A percentile compares a stretch with the other conserved stretches of the same genome.
phyloP scores from a whole-genome alignment of 2,329 filamentous ascomycete genomes.

The Pseudopyricularia cyperi region DNA sequence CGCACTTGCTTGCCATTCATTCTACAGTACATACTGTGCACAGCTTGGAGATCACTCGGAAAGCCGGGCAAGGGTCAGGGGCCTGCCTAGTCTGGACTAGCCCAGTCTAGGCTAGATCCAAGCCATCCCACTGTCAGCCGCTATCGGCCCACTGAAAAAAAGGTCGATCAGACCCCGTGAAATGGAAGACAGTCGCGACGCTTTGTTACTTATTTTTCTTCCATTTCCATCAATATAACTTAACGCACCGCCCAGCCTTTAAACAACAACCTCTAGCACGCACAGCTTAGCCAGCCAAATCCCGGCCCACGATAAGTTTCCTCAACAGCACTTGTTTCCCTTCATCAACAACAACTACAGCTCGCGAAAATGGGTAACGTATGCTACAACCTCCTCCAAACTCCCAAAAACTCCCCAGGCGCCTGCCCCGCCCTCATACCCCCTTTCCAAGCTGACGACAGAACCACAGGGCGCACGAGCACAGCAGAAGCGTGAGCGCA shows the following conservation, averaged over 20 bases:
- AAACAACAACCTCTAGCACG: background rate
- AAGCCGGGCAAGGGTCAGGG: background rate
- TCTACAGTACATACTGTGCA: background rate
- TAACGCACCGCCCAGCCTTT: background rate
- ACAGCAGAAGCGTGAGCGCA: conserved; percentile 58
- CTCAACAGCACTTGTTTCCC: too few relatives aligned
- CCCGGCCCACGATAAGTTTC: too few relatives aligned
- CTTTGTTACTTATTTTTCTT: background rate
- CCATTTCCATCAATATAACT: background rate
- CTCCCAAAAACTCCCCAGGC: background rate
- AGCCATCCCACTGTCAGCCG: background rate
- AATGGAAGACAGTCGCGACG: background rate
- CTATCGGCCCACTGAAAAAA: background rate
- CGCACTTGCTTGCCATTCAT: background rate
- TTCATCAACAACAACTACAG: background rate
- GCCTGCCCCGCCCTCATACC: background rate
- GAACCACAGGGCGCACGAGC: conserved; percentile 1
- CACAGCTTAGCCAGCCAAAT: background rate
- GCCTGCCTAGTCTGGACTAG: too few relatives aligned
- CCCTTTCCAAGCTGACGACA: background rate
- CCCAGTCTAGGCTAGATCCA: background rate
- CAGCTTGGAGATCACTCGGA: background rate
- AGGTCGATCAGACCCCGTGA: background rate
- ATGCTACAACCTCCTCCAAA: background rate
- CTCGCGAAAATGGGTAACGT: conserved; percentile 2